Conservation (phyloP, 1,284 basidiomycete genomes). For the Tilletia walkeri region DNA sequence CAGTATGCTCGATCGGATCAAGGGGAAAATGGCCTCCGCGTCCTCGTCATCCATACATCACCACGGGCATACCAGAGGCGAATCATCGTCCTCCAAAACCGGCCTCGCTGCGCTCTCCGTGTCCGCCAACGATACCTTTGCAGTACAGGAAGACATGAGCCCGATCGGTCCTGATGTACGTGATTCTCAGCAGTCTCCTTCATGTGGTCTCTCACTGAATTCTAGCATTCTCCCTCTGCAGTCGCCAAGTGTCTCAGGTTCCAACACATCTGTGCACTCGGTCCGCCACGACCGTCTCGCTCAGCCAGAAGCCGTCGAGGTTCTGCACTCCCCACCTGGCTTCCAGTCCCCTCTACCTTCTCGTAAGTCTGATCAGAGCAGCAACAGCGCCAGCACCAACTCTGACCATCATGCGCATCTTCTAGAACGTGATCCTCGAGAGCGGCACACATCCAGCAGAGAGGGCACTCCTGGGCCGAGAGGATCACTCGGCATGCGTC, state of each 20-base stretch:
- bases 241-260: constrained; percentile 2
- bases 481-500: neutral
- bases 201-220: no score
- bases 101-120: constrained; percentile 23
- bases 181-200: neutral
- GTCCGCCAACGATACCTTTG: neutral
- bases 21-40: constrained; percentile 28
- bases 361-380: neutral
- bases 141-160: constrained; percentile 18
- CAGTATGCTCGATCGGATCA: constrained; percentile 43
- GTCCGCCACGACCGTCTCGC: neutral
- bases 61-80: constrained; percentile 25
- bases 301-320: constrained; percentile 6
- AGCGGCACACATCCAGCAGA: neutral
- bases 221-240: neutral
- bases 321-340: neutral
- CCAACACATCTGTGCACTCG: neutral
- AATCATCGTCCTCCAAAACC: constrained; percentile 21
- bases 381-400: neutral
- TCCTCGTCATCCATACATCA: constrained; percentile 22
- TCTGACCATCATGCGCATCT: no score
- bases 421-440: neutral
- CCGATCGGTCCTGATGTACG: constrained; percentile 24
- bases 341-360: no score
- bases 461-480: neutral